Conservation (phyloP, 495 filamentous ascomycete genomes). For the Hyaloscypha finlandica region DNA sequence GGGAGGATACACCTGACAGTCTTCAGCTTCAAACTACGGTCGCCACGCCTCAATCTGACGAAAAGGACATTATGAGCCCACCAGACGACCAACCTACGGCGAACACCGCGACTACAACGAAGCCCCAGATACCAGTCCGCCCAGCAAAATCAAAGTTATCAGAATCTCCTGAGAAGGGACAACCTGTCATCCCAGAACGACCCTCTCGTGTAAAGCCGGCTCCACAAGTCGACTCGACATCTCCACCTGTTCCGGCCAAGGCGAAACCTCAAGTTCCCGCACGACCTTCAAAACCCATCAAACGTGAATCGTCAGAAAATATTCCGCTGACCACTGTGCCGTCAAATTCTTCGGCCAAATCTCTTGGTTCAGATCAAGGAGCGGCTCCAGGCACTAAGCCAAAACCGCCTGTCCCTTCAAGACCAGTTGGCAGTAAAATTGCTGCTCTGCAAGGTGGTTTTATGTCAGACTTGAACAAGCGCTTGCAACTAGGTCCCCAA, state of each 20-base stretch:
- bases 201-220: constrained; percentile 35
- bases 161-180: constrained; percentile 40
- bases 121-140: constrained; percentile 40
- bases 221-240: constrained; percentile 41
- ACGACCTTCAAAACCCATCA: constrained; percentile 62
- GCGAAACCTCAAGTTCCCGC: constrained; percentile 81
- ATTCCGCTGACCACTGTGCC: constrained; percentile 38
- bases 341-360: constrained; percentile 39
- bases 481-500: constrained; percentile 79
- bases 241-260: constrained; percentile 60
- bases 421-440: constrained; percentile 82
- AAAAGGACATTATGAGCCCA: constrained; percentile 38
- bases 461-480: constrained; percentile 84
- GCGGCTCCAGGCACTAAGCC: constrained; percentile 52
- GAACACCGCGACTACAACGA: constrained; percentile 30
- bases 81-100: constrained; percentile 34
- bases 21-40: constrained; percentile 80
- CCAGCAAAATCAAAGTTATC: constrained; percentile 40
- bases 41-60: constrained; percentile 57
- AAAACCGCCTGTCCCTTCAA: constrained; percentile 79
- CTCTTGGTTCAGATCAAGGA: constrained; percentile 26
- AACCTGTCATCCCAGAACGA: constrained; percentile 43
- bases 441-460: constrained; percentile 88
- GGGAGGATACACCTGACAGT: constrained; percentile 92
- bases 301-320: constrained; percentile 41